A percentile compares a stretch with the other conserved stretches of the same genome.
These are phyloP conservation scores for Psilocybe cyanescens DNA, from an alignment of 768 basidiomycete species.

Conservation along the genomic window DNA sequence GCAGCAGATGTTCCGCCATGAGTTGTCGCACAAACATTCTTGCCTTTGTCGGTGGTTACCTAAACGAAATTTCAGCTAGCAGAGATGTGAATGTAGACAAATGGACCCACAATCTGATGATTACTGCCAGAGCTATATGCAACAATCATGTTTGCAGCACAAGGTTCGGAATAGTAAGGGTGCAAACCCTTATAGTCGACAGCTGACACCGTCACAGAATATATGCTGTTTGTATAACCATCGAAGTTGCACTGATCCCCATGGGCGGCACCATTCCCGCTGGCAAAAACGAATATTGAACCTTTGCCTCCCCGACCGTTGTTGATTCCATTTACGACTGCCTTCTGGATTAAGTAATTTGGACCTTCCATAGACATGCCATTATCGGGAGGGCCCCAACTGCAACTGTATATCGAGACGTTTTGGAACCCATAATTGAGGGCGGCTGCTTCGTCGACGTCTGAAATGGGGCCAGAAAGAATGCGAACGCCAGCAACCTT, in stretches of 20 bases:
- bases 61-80: slow-evolving; percentile 33
- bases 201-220: slow-evolving; percentile 94
- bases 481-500: slow-evolving; percentile 95
- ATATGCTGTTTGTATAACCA: slow-evolving; percentile 98
- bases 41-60: slow-evolving; percentile 95
- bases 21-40: slow-evolving; percentile 74
- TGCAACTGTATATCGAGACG: slow-evolving; percentile 93
- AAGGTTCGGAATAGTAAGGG: slow-evolving; percentile 97
- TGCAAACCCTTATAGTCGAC: slow-evolving; percentile 92
- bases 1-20: slow-evolving; percentile 99
- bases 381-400: slow-evolving; percentile 98
- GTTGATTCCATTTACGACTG: slow-evolving; percentile 91
- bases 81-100: background rate
- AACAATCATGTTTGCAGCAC: slow-evolving; percentile 95
- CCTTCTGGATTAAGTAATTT: slow-evolving; percentile 87
- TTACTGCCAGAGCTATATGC: slow-evolving; percentile 96
- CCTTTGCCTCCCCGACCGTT: slow-evolving; percentile 90
- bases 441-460: slow-evolving; percentile 93
- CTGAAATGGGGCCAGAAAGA: slow-evolving; percentile 91
- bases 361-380: slow-evolving; percentile 95
- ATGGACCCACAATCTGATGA: slow-evolving; percentile 80
- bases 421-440: slow-evolving; percentile 94
- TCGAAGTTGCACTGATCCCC: slow-evolving; percentile 99
- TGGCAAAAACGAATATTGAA: slow-evolving; percentile 95
- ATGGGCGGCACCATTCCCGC: slow-evolving; percentile 89